These are phyloP conservation scores for Pichia heedii DNA, from an alignment of 805 yeast genomes.

Conservation along the genomic window DNA sequence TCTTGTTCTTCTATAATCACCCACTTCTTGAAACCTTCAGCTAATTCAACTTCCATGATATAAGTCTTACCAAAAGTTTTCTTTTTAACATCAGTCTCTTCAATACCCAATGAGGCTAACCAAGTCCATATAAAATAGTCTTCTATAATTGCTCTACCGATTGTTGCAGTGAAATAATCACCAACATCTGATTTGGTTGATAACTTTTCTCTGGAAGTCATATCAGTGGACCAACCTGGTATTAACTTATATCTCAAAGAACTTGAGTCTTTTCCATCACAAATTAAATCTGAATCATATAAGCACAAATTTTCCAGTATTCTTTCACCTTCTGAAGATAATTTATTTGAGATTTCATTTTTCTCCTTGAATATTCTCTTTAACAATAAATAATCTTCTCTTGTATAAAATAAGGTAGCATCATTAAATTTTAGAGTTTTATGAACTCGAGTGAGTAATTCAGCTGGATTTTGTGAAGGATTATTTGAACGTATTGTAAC, in stretches of 20 bases:
- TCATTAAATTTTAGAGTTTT: conserved; percentile 59
- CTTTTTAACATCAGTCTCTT: conserved; percentile 57
- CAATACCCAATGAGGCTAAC: conserved; percentile 69
- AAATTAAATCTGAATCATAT: conserved; percentile 28
- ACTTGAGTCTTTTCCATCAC: conserved; percentile 28
- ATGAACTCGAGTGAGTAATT: conserved; percentile 49
- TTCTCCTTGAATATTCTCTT: conserved; percentile 59
- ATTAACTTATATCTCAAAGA: conserved; percentile 20
- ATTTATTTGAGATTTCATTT: conserved; percentile 47
- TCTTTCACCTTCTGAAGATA: conserved; percentile 68
- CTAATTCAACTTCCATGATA: conserved; percentile 72
- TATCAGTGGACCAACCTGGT: conserved; percentile 30
- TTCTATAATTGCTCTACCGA: conserved; percentile 62
- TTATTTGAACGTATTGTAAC: conserved; percentile 31
- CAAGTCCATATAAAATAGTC: conserved; percentile 91
- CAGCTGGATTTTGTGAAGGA: conserved; percentile 42
- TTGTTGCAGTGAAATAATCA: conserved; percentile 34
- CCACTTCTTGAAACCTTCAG: conserved; percentile 72
- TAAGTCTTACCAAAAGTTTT: conserved; percentile 71
- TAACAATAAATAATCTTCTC: conserved; percentile 69
- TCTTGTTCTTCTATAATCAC: conserved; percentile 63
- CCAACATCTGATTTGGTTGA: conserved; percentile 14
- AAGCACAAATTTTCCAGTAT: conserved; percentile 33
- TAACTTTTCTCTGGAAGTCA: conserved; percentile 16
- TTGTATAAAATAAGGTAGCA: conserved; percentile 58